Evolutionary conservation across 1,284 basidiomycete genomes (phyloP).

Genomic region (Termitomyces sp.): DNA sequence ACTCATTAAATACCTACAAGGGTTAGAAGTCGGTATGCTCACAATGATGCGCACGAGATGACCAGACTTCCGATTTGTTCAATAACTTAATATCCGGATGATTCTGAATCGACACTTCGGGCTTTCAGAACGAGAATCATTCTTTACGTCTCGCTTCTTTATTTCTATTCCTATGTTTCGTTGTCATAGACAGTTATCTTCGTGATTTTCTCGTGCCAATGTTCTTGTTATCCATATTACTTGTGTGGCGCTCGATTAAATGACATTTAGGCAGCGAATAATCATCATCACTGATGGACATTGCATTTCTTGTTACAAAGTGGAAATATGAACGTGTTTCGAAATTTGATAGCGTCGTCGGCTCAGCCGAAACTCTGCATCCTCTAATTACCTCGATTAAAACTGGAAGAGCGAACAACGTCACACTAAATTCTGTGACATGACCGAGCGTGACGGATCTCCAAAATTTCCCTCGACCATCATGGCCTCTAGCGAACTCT

Average conservation of each 20-base stretch:
- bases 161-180: neutral
- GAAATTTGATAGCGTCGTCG: neutral
- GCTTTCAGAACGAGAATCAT: neutral
- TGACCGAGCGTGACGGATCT: neutral
- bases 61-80: too few species aligned
- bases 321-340: neutral
- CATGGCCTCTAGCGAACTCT: slow-evolving; percentile 36
- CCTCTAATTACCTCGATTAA: neutral
- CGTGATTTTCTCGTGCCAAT: neutral
- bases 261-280: neutral
- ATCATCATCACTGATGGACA: neutral
- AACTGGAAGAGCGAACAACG: neutral
- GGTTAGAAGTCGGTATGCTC: too few species aligned
- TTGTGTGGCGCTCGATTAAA: neutral
- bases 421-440: slow-evolving; percentile 4
- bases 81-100: too few species aligned
- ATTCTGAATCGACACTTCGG: too few species aligned
- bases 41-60: too few species aligned
- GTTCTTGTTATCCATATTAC: neutral
- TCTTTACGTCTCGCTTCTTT: too few species aligned
- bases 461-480: slow-evolving; percentile 10
- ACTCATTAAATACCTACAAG: too few species aligned
- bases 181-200: neutral
- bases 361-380: too few species aligned
- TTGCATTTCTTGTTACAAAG: neutral